phyloP scores from a whole-genome alignment of 768 basidiomycete species.

The Psilocybe cubensis region DNA sequence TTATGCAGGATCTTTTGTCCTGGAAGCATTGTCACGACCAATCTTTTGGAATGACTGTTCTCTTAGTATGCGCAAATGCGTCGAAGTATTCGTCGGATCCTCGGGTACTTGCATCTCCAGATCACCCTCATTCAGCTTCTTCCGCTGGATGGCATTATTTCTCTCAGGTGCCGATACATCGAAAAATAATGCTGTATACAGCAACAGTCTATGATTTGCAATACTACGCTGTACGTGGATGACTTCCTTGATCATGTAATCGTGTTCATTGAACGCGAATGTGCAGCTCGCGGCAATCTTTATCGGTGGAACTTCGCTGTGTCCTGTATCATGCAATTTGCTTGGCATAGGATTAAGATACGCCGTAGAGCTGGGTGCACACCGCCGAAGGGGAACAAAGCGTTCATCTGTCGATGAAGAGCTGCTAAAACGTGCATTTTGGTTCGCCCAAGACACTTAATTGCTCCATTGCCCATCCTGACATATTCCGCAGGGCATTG shows the following conservation, averaged over 20 bases:
- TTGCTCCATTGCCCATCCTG: neutral
- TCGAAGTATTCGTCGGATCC: constrained; percentile 62
- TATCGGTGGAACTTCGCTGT: constrained; percentile 58
- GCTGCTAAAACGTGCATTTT: constrained; percentile 74
- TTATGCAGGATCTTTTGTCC: constrained; percentile 53
- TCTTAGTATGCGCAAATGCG: constrained; percentile 75
- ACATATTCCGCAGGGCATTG: constrained; percentile 45
- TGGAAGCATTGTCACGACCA: constrained; percentile 53
- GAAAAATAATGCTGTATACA: constrained; percentile 62
- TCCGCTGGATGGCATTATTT: constrained; percentile 71
- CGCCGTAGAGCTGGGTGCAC: constrained; percentile 80
- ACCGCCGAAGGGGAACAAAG: constrained; percentile 44
- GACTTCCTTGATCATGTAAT: neutral
- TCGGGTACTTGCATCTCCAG: constrained; percentile 48
- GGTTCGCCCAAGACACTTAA: constrained; percentile 41
- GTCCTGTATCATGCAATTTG: constrained; percentile 69
- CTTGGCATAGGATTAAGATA: constrained; percentile 73
- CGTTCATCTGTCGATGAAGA: constrained; percentile 61
- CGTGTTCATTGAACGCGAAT: neutral
- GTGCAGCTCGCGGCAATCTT: constrained; percentile 57
- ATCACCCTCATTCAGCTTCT: constrained; percentile 30
- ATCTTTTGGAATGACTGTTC: constrained; percentile 59
- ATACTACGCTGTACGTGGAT: constrained; percentile 52
- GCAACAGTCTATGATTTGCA: constrained; percentile 79
- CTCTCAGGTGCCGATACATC: constrained; percentile 67